These are phyloP conservation scores for Pseudonitzschia delicatissima DNA, from an alignment of 108 stramenopile genomes.

Conservation along the genomic window DNA sequence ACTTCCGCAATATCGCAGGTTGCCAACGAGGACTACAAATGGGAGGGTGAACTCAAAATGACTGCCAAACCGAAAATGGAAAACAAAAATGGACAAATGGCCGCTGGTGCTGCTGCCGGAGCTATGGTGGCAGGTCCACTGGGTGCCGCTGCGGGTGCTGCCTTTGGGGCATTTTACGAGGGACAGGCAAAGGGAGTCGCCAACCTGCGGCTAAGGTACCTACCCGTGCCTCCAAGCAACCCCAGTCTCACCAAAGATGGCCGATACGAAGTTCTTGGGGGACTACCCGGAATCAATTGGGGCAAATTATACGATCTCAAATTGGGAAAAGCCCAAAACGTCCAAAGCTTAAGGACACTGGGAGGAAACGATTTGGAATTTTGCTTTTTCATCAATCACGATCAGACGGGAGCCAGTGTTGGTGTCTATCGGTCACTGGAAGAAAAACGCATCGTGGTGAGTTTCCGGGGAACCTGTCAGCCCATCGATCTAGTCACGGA, in stretches of 20 bases:
- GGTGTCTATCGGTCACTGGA: conserved; percentile 69
- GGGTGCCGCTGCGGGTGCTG: conserved; percentile 80
- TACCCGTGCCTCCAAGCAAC: conserved; percentile 49
- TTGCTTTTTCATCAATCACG: conserved; percentile 79
- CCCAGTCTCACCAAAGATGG: neutral
- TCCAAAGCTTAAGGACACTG: neutral
- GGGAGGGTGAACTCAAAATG: conserved; percentile 65
- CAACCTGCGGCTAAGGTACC: conserved; percentile 52
- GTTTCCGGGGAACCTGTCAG: conserved; percentile 81
- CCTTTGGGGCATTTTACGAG: conserved; percentile 70
- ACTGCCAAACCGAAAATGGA: conserved; percentile 76
- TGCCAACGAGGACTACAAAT: conserved; percentile 33
- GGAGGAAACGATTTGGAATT: conserved; percentile 67
- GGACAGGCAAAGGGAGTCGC: conserved; percentile 69
- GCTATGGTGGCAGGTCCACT: conserved; percentile 76
- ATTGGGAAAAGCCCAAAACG: neutral
- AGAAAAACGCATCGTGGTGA: conserved; percentile 58
- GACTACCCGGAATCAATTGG: conserved; percentile 77
- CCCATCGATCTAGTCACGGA: conserved; percentile 80
- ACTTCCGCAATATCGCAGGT: neutral
- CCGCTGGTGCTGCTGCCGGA: conserved; percentile 64
- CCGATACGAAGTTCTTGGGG: conserved; percentile 62
- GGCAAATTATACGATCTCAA: conserved; percentile 55
- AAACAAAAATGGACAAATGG: conserved; percentile 72
- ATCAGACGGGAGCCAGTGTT: conserved; percentile 71